phyloP scores from a whole-genome alignment of 345 rosid species.

The Barbarea vulgaris region DNA sequence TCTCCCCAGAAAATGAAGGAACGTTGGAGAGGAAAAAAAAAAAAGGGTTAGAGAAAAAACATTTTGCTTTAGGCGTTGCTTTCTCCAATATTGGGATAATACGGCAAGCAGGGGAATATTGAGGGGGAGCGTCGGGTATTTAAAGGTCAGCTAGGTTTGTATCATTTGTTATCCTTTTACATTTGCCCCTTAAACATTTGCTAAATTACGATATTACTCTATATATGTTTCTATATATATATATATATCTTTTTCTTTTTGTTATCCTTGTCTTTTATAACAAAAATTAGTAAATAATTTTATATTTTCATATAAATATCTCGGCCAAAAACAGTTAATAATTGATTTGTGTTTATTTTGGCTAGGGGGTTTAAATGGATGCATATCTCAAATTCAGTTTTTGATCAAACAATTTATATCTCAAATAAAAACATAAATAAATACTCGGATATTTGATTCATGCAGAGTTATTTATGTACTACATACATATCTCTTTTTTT shows the following conservation, averaged over 20 bases:
- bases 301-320: not conserved
- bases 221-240: not conserved
- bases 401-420: not conserved
- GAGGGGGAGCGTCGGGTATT: slow-evolving; percentile 11
- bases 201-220: not conserved
- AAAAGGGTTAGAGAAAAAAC: slow-evolving; percentile 23
- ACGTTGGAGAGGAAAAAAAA: not conserved
- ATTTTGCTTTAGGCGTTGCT: slow-evolving; percentile 33
- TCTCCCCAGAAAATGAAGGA: slow-evolving; percentile 32
- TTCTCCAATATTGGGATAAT: not conserved
- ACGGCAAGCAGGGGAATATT: slow-evolving; percentile 33
- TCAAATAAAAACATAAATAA: not conserved
- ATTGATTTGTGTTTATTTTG: not conserved
- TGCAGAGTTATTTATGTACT: not conserved
- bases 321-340: not conserved
- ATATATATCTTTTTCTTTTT: not conserved
- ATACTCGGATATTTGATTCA: not conserved
- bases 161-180: too few species aligned
- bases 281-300: not conserved
- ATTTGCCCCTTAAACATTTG: not conserved
- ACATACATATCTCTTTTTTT: not conserved
- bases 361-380: not conserved
- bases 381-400: not conserved
- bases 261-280: not conserved
- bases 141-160: slow-evolving; percentile 12